A percentile compares a stretch with the other conserved stretches of the same genome.
Evolutionary conservation across 1,284 basidiomycete genomes (phyloP).

Genomic region (Ceratobasidium sp.): DNA sequence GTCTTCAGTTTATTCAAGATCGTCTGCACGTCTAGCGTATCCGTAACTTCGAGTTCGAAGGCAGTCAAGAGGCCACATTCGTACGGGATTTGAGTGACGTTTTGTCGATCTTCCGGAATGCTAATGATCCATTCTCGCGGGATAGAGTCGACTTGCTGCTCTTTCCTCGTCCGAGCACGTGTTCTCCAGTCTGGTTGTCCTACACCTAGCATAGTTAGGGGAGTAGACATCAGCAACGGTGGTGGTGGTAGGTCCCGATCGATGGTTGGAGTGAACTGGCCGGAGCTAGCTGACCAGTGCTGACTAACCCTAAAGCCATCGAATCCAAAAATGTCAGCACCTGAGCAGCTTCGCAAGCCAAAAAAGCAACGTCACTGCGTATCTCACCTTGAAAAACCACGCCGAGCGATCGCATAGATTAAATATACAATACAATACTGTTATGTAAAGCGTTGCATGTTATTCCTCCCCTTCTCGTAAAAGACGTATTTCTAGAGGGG

Average conservation of each 20-base stretch:
- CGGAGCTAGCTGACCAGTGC: neutral
- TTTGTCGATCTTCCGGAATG: conserved; percentile 62
- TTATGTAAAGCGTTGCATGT: too few relatives aligned
- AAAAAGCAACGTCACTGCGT: too few relatives aligned
- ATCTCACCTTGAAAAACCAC: too few relatives aligned
- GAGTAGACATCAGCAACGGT: neutral
- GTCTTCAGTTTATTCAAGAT: conserved; percentile 67
- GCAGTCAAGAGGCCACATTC: conserved; percentile 71
- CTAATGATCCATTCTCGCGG: conserved; percentile 72
- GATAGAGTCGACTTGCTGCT: conserved; percentile 68
- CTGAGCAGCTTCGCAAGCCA: too few relatives aligned
- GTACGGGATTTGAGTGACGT: conserved; percentile 71
- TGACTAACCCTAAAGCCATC: neutral
- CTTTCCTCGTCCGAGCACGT: conserved; percentile 67
- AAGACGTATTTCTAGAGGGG: too few relatives aligned
- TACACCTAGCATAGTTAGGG: neutral
- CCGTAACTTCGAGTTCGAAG: conserved; percentile 78
- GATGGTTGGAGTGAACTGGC: neutral
- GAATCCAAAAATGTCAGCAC: too few relatives aligned
- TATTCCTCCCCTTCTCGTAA: too few relatives aligned
- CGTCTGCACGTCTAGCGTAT: conserved; percentile 63
- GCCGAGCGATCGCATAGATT: too few relatives aligned
- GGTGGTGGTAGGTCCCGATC: neutral
- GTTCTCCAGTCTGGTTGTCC: conserved; percentile 63
- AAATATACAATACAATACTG: too few relatives aligned